A percentile compares a stretch with the other conserved stretches of the same genome.
Evolutionary conservation across 805 yeast species (phyloP).

Genomic region (Vanderwaltozyma polyspora): DNA sequence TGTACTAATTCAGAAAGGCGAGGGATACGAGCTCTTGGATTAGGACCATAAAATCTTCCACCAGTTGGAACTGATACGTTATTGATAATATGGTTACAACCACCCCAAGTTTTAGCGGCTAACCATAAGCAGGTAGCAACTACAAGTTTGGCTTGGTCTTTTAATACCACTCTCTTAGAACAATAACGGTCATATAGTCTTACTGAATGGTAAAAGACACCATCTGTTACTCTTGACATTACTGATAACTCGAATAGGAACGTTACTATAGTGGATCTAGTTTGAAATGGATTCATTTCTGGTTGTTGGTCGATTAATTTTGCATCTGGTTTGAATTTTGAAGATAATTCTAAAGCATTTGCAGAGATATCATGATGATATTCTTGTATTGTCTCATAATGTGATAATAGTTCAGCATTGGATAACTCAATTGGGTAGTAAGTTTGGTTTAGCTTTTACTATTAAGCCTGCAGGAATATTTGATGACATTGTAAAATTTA

Average conservation of each 20-base stretch:
- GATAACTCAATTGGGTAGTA: slow-evolving; percentile 43
- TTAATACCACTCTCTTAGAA: slow-evolving; percentile 71
- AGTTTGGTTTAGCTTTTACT: slow-evolving; percentile 34
- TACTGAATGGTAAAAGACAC: slow-evolving; percentile 56
- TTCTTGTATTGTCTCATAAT: slow-evolving; percentile 36
- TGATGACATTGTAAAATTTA: neutral
- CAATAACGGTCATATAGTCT: slow-evolving; percentile 85
- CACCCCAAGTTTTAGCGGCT: slow-evolving; percentile 75
- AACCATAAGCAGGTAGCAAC: slow-evolving; percentile 91
- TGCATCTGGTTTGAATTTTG: slow-evolving; percentile 40
- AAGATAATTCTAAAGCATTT: slow-evolving; percentile 28
- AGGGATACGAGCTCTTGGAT: slow-evolving; percentile 66
- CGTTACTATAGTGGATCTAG: slow-evolving; percentile 63
- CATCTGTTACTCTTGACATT: slow-evolving; percentile 54
- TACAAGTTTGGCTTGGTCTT: slow-evolving; percentile 81
- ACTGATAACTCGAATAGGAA: slow-evolving; percentile 64
- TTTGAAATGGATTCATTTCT: slow-evolving; percentile 58
- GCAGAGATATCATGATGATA: slow-evolving; percentile 41
- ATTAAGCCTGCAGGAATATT: slow-evolving; percentile 20
- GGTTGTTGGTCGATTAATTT: slow-evolving; percentile 78
- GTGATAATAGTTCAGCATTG: slow-evolving; percentile 38
- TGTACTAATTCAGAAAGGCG: slow-evolving; percentile 59
- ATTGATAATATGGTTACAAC: slow-evolving; percentile 56
- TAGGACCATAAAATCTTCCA: slow-evolving; percentile 56
- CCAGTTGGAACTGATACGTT: slow-evolving; percentile 39